A percentile compares a stretch with the other conserved stretches of the same genome.
phyloP scores from a whole-genome alignment of 371 early-diverging fungal species.

The Mycotypha africana region DNA sequence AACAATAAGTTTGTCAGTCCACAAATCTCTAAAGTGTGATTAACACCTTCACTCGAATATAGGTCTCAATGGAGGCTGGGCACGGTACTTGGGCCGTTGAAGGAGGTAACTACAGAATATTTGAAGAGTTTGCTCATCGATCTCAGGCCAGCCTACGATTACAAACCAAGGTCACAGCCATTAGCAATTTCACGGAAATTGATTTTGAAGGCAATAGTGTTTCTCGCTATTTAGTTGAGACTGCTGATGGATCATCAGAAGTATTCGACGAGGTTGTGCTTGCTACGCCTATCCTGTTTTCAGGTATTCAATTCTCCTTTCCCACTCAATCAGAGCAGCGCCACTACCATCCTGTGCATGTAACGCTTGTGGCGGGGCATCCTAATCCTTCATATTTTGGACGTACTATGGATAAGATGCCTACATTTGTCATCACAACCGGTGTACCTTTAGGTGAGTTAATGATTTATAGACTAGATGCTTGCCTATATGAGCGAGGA shows the following conservation, averaged over 20 bases:
- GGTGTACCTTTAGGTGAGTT: constrained; percentile 25
- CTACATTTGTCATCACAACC: constrained; percentile 54
- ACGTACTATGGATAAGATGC: constrained; percentile 28
- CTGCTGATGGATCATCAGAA: constrained; percentile 31
- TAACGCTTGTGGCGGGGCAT: constrained; percentile 57
- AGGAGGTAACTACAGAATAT: constrained; percentile 64
- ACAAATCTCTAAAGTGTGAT: neutral
- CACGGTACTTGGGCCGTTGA: constrained; percentile 48
- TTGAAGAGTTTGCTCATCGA: constrained; percentile 52
- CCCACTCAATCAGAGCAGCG: constrained; percentile 12
- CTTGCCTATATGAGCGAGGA: constrained; percentile 9
- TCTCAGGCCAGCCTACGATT: constrained; percentile 47
- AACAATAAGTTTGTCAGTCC: too few species aligned
- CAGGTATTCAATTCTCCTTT: constrained; percentile 18
- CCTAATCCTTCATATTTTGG: constrained; percentile 54
- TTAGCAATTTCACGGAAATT: constrained; percentile 32
- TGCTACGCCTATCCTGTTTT: constrained; percentile 42
- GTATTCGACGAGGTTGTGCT: constrained; percentile 53
- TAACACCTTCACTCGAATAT: neutral
- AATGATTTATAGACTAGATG: too few species aligned
- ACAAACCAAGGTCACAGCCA: constrained; percentile 32
- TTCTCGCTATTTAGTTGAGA: constrained; percentile 30
- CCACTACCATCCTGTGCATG: constrained; percentile 54
- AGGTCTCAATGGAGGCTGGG: constrained; percentile 53
- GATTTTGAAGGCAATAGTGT: constrained; percentile 13